phyloP scores from a whole-genome alignment of 1,284 basidiomycete species.

The Malassezia japonica region DNA sequence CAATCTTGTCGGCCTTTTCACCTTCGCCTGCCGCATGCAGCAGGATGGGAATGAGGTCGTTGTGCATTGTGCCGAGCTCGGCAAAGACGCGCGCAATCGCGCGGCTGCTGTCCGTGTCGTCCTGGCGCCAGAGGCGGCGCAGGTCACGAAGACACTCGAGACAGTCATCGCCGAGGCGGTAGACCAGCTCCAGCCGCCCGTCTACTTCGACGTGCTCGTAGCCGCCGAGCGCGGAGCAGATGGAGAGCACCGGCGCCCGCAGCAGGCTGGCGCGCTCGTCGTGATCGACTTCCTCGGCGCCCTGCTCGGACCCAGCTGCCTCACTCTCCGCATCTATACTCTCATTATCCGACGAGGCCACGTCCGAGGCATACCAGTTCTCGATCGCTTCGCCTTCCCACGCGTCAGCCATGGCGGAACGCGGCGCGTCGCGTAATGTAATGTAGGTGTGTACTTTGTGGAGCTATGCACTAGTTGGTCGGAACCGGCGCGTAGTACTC shows the following conservation, averaged over 20 bases:
- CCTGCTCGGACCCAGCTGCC: constrained; percentile 4
- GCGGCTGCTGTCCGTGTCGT: constrained; percentile 38
- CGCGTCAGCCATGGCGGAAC: background rate
- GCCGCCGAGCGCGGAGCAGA: constrained; percentile 41
- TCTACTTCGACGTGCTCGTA: constrained; percentile 32
- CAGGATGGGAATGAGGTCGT: constrained; percentile 43
- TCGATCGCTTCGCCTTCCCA: constrained; percentile 1
- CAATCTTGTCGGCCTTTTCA: constrained; percentile 32
- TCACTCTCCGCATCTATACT: background rate
- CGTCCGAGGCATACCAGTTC: constrained; percentile 7
- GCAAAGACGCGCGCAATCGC: constrained; percentile 41
- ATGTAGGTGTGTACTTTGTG: constrained; percentile 9
- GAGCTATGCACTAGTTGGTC: too few relatives aligned
- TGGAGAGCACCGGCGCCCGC: constrained; percentile 28
- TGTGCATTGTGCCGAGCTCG: constrained; percentile 39
- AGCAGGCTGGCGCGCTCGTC: constrained; percentile 28
- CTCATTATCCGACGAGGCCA: background rate
- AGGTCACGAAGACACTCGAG: constrained; percentile 40
- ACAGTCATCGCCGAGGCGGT: constrained; percentile 38
- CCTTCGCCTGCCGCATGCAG: constrained; percentile 37
- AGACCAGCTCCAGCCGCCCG: constrained; percentile 18
- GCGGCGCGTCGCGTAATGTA: background rate
- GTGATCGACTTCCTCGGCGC: constrained; percentile 14
- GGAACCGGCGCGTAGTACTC: too few relatives aligned
- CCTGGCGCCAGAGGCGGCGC: constrained; percentile 40